Percentiles rank a stretch among this genome's conserved stretches.
These are phyloP conservation scores for Aspergillus nidulans DNA, from an alignment of 495 filamentous ascomycete species.

Conservation along the genomic window DNA sequence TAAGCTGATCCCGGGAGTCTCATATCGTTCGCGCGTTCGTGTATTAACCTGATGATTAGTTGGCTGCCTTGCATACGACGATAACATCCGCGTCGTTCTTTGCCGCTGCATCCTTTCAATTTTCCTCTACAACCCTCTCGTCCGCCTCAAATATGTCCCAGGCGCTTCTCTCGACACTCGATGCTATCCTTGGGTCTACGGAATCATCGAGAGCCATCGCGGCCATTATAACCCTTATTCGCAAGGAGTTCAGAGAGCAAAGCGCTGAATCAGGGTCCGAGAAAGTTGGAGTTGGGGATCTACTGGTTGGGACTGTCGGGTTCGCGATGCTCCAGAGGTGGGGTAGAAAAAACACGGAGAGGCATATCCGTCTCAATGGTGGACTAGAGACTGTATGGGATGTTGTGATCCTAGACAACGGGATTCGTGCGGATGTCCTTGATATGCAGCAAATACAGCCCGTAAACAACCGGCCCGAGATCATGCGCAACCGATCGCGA, in stretches of 20 bases:
- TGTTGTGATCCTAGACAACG: constrained; percentile 67
- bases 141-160: constrained; percentile 60
- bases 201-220: constrained; percentile 78
- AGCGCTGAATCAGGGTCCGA: constrained; percentile 55
- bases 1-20: constrained; percentile 21
- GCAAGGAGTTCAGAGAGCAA: constrained; percentile 65
- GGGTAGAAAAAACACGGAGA: constrained; percentile 57
- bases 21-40: background rate
- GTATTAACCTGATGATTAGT: constrained; percentile 23
- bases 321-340: constrained; percentile 69
- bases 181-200: constrained; percentile 72
- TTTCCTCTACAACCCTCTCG: constrained; percentile 59
- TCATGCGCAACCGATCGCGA: constrained; percentile 15
- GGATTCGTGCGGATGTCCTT: constrained; percentile 55
- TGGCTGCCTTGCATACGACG: constrained; percentile 58
- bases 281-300: constrained; percentile 59
- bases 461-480: constrained; percentile 14
- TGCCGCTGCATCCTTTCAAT: constrained; percentile 66
- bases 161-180: constrained; percentile 60
- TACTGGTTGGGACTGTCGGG: constrained; percentile 63
- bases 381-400: constrained; percentile 71
- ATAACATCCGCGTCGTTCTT: constrained; percentile 62
- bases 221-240: constrained; percentile 69
- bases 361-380: constrained; percentile 45
- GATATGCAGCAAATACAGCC: constrained; percentile 35